Evolutionary conservation across 371 early-diverging fungal genomes (phyloP).

Genomic region (Saksenaea vasiformis): DNA sequence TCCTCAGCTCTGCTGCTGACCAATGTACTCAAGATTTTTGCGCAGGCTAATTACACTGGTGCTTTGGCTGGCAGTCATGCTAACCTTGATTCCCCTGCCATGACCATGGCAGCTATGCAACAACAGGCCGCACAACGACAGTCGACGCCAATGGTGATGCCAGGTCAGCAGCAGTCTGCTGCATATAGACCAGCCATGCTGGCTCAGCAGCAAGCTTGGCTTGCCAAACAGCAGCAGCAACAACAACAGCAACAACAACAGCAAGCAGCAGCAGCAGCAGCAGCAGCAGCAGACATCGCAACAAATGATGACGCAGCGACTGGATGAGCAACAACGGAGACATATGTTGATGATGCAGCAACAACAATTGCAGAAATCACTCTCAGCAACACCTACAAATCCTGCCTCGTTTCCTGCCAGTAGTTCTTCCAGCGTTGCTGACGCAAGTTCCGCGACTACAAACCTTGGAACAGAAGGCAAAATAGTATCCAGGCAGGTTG

Average conservation of each 20-base stretch:
- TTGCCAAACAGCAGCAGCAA: conserved; percentile 33
- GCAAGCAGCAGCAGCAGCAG: conserved; percentile 15
- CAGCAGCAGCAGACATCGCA: conserved; percentile 16
- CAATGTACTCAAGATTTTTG: background rate
- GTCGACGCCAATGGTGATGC: conserved; percentile 16
- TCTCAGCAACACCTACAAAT: background rate
- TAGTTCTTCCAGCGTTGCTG: conserved; percentile 2
- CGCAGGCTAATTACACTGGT: background rate
- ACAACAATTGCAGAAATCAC: conserved; percentile 22
- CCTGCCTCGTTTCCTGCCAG: background rate
- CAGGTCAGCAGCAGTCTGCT: conserved; percentile 16
- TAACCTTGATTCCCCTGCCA: conserved; percentile 15
- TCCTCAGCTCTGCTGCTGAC: background rate
- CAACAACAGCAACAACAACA: conserved; percentile 23
- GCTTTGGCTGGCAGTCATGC: conserved; percentile 8
- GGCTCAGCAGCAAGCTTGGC: conserved; percentile 30
- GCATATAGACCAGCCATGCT: conserved; percentile 17
- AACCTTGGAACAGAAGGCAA: conserved; percentile 8
- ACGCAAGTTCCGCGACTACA: conserved; percentile 1
- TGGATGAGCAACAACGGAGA: conserved; percentile 29
- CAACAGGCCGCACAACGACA: background rate
- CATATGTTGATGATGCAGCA: conserved; percentile 32
- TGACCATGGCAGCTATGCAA: conserved; percentile 13
- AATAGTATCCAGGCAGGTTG: conserved; percentile 8
- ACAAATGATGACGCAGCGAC: conserved; percentile 19